A percentile compares a stretch with the other conserved stretches of the same genome.
Conservation (phyloP, 2,329 filamentous ascomycete species). For the Neofusicoccum ribis region DNA sequence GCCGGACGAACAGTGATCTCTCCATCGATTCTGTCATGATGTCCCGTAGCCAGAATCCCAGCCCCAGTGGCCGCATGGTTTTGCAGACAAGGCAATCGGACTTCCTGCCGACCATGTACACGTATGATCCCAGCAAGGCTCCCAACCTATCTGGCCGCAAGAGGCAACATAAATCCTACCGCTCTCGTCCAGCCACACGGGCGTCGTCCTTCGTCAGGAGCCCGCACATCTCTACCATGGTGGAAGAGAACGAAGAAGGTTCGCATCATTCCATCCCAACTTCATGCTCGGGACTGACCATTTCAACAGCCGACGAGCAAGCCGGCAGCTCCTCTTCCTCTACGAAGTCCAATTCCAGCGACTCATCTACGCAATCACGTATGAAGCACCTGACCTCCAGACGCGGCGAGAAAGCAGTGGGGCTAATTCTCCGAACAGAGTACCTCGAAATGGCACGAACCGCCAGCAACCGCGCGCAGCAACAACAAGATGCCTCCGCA, state of each 20-base stretch:
- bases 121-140: slow-evolving; percentile 14
- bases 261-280: too few relatives aligned
- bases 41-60: slow-evolving; percentile 2
- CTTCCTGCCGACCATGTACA: slow-evolving; percentile 4
- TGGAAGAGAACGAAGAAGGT: slow-evolving; percentile 15
- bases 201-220: slow-evolving; percentile 9
- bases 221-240: slow-evolving; percentile 13
- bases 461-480: slow-evolving; percentile 1
- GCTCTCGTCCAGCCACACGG: background rate
- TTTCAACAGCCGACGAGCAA: background rate
- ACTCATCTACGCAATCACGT: slow-evolving; percentile 9
- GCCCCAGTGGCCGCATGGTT: slow-evolving; percentile 1
- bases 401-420: background rate
- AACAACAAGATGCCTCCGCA: background rate
- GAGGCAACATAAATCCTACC: background rate
- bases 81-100: slow-evolving; percentile 3
- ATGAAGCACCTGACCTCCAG: background rate
- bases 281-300: background rate
- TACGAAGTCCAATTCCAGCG: slow-evolving; percentile 1
- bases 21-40: slow-evolving; percentile 33
- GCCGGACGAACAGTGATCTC: slow-evolving; percentile 22
- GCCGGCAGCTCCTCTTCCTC: slow-evolving; percentile 15
- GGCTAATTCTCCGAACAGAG: background rate
- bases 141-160: slow-evolving; percentile 7
- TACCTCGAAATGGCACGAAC: slow-evolving; percentile 11